Conservation (phyloP, 176 grass and related monocot species). For the Eragrostis curvula region DNA sequence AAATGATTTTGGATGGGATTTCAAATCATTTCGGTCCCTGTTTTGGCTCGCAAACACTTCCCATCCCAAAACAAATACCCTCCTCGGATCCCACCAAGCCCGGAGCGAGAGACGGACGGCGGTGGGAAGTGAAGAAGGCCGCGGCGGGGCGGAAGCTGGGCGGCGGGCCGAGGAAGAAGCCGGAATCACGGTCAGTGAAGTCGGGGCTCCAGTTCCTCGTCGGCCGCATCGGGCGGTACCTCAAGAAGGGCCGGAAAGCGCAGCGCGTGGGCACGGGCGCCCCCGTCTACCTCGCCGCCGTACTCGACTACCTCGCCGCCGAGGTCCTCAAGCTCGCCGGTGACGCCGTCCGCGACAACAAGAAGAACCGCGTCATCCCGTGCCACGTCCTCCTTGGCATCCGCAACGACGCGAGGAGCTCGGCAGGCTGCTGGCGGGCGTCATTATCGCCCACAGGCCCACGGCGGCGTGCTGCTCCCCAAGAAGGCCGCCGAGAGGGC, state of each 20-base stretch:
- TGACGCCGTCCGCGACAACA: constrained; percentile 55
- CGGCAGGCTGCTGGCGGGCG: constrained; percentile 19
- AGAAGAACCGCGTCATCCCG: constrained; percentile 46
- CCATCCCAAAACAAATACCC: background rate
- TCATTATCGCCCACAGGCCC: constrained; percentile 58
- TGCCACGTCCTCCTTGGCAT: constrained; percentile 54
- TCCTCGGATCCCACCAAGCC: no score
- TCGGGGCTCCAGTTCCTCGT: constrained; percentile 64
- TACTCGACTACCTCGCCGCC: constrained; percentile 80
- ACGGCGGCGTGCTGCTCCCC: constrained; percentile 50
- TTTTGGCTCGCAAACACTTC: background rate
- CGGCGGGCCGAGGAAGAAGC: constrained; percentile 54
- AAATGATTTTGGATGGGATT: no score
- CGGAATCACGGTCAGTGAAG: constrained; percentile 51
- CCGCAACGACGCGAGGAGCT: constrained; percentile 66
- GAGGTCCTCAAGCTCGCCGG: constrained; percentile 55
- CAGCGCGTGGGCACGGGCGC: constrained; percentile 52
- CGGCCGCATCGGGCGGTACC: constrained; percentile 48
- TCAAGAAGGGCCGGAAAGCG: constrained; percentile 58
- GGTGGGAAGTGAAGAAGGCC: constrained; percentile 46
- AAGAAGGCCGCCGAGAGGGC: constrained; percentile 52
- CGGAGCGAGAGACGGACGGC: constrained; percentile 25
- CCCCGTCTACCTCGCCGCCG: constrained; percentile 72
- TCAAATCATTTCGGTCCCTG: background rate
- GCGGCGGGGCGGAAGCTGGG: constrained; percentile 24